phyloP scores from a whole-genome alignment of 768 basidiomycete species.

The Boletus rubescentipes region DNA sequence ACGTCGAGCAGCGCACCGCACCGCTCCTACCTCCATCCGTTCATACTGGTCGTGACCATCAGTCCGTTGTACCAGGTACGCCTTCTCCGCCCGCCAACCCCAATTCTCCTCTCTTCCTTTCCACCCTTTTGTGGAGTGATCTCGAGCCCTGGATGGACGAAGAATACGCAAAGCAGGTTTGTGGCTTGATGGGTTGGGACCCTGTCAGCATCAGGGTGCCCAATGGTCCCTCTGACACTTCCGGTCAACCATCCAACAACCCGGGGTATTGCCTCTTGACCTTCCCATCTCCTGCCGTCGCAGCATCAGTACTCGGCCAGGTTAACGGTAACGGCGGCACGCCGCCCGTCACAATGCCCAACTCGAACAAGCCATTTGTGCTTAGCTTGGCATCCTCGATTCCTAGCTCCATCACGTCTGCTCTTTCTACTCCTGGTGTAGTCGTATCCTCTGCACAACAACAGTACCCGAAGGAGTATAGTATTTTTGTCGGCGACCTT shows the following conservation, averaged over 20 bases:
- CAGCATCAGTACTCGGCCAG: slow-evolving; percentile 68
- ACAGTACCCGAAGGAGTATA: slow-evolving; percentile 82
- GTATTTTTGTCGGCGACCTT: slow-evolving; percentile 93
- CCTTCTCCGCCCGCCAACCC: slow-evolving; percentile 27
- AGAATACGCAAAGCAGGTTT: slow-evolving; percentile 89
- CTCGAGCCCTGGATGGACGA: slow-evolving; percentile 98
- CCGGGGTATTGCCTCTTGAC: slow-evolving; percentile 88
- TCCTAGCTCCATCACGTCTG: slow-evolving; percentile 34
- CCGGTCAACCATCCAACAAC: slow-evolving; percentile 73
- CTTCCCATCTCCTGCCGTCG: slow-evolving; percentile 70
- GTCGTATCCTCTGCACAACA: slow-evolving; percentile 38
- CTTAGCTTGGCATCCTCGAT: slow-evolving; percentile 70
- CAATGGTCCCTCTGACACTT: slow-evolving; percentile 53
- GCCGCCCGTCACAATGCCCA: slow-evolving; percentile 71
- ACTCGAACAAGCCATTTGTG: slow-evolving; percentile 78
- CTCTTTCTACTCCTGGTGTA: slow-evolving; percentile 29
- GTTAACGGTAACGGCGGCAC: slow-evolving; percentile 48
- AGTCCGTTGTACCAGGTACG: slow-evolving; percentile 10
- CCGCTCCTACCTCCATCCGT: slow-evolving; percentile 15
- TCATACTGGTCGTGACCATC: slow-evolving; percentile 20
- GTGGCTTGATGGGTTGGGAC: slow-evolving; percentile 85
- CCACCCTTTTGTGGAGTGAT: slow-evolving; percentile 83
- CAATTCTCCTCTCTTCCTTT: slow-evolving; percentile 40
- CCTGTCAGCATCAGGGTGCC: slow-evolving; percentile 73
- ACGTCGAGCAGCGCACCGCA: slow-evolving; percentile 22